Conservation (phyloP, 441 rosid genomes). For the Geranium incanum region DNA sequence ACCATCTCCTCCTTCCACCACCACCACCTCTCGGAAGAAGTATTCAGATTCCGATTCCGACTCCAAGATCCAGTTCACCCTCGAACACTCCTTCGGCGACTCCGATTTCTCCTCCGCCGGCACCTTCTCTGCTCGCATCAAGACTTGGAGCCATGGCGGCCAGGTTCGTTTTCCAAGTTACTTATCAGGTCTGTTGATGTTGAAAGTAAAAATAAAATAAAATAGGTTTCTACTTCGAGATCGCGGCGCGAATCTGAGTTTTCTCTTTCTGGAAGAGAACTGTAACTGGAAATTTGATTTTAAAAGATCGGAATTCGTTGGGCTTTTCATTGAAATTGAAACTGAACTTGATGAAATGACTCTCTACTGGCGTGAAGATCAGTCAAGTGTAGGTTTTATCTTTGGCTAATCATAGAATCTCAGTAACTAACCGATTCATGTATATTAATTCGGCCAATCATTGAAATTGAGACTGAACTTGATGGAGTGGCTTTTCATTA, state of each 20-base stretch:
- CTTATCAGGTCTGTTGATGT: background rate
- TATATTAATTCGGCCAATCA: too few species aligned
- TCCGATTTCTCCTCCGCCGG: slow-evolving; percentile 72
- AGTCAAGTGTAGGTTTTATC: background rate
- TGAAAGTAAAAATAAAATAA: background rate
- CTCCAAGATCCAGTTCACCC: slow-evolving; percentile 82
- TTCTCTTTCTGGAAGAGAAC: background rate
- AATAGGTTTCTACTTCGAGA: background rate
- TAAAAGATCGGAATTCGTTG: background rate
- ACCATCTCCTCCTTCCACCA: slow-evolving; percentile 25
- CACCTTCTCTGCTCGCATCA: slow-evolving; percentile 86
- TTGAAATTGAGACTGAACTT: background rate
- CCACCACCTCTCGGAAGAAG: slow-evolving; percentile 34
- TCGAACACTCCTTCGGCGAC: slow-evolving; percentile 86
- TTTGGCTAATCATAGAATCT: background rate
- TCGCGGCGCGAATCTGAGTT: background rate
- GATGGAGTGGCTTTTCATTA: background rate
- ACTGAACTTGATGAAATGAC: background rate
- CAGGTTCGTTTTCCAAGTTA: slow-evolving; percentile 37
- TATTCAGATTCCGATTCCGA: slow-evolving; percentile 68
- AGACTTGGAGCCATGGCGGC: slow-evolving; percentile 65
- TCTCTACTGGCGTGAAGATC: background rate
- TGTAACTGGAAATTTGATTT: background rate
- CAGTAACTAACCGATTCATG: background rate
- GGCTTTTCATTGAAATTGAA: background rate